Evolutionary conservation across 768 basidiomycete genomes (phyloP).

Genomic region (Dacryopinax primogenitus): DNA sequence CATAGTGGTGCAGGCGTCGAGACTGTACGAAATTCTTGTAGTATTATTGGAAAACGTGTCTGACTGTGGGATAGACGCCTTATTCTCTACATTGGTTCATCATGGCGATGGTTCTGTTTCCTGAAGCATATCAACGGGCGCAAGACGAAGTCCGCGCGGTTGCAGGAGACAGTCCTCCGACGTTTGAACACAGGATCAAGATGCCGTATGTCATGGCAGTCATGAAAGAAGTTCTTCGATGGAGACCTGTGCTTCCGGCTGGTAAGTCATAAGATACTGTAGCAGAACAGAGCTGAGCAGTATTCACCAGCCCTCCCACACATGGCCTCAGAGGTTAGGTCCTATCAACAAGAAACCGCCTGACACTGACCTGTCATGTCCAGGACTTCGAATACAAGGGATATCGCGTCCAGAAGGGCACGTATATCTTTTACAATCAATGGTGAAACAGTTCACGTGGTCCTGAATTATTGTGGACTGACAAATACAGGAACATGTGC

Average conservation of each 20-base stretch:
- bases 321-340: neutral
- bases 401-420: neutral
- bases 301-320: neutral
- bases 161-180: neutral
- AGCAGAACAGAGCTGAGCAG: neutral
- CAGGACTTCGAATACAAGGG: neutral
- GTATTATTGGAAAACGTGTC: neutral
- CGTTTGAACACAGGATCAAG: neutral
- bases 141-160: neutral
- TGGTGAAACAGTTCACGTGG: neutral
- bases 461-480: neutral
- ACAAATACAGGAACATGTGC: conserved; percentile 9
- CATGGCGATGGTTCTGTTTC: neutral
- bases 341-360: neutral
- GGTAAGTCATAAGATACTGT: neutral
- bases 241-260: neutral
- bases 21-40: neutral
- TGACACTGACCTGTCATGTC: neutral
- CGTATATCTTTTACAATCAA: neutral
- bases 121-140: neutral
- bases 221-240: neutral
- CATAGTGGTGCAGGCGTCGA: neutral
- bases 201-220: neutral
- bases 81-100: conserved; percentile 1
- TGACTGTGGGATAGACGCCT: neutral